Base-by-base conservation (phyloP, 2,329 filamentous ascomycete species). In the Pseudopyricularia javanii region DNA sequence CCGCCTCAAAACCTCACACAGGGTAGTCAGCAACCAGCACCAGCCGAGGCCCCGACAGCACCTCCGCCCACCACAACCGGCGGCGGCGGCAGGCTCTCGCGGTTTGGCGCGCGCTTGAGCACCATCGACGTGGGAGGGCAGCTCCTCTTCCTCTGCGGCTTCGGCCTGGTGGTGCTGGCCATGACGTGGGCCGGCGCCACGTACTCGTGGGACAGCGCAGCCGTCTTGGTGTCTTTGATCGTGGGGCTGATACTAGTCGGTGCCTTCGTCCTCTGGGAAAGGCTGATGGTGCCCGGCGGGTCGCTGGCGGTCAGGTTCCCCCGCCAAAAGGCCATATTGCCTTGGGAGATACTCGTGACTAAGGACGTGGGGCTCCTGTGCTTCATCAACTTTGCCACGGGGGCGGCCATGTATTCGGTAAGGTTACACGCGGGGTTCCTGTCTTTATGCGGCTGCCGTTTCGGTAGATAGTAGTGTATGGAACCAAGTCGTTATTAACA, bases 351-450 rank as follows among this genome's bases (percentile, higher is more conserved):
- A 20, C 70, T 86, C 47, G 64, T 67, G 3, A 72, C 76, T 53
- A 72, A 74, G 33, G 81, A 88, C 56, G 76, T 80, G 1, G 69
- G 73, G 0, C 68, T 85, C n/a, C 63, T 86, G n/a, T 76, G 80
- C 55, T 75, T 76, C 54, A 73, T 83, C 57, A 81, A 82, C 57
- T 79, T 83, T 59, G 71, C 74, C 3, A 75, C 76, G 0, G 83
- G 83, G 4, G 75, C 79, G 58, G 72, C 69, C 51, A 74, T 73
- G 70, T 77, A 70, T 56, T 66, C 71, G 24, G 68, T 74, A 55
- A 64, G 66, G 54, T 6, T 9, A n/a, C n/a, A n/a, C n/a, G n/a
- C n/a, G n/a, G n/a, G n/a, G n/a, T n/a, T n/a, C 2, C 9, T n/a
- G 15, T 9, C 14, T 12, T 5, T 4, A n/a, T n/a, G n/a, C n/a